phyloP scores from a whole-genome alignment of 2,329 filamentous ascomycete species.

The Metarhizium rileyi region DNA sequence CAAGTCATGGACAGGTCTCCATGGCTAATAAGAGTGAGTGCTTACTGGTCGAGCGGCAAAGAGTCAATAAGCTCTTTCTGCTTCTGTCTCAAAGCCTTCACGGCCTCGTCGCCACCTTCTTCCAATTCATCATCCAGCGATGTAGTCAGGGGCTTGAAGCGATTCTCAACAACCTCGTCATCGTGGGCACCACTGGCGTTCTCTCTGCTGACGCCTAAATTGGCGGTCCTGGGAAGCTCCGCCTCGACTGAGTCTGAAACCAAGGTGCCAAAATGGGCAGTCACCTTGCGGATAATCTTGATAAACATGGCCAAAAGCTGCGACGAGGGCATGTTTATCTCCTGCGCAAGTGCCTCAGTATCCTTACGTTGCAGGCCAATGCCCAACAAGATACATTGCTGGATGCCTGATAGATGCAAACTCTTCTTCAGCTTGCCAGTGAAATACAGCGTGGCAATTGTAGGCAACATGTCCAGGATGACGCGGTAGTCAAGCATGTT shows the following conservation, averaged over 20 bases:
- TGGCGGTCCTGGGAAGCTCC: constrained; percentile 49
- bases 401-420: constrained; percentile 69
- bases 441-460: constrained; percentile 77
- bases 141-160: constrained; percentile 61
- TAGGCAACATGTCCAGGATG: constrained; percentile 84
- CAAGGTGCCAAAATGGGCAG: constrained; percentile 64
- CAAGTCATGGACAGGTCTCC: background rate
- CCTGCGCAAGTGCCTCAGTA: constrained; percentile 68
- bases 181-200: constrained; percentile 57
- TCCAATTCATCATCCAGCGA: constrained; percentile 73
- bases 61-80: constrained; percentile 85
- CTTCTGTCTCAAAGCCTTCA: constrained; percentile 63
- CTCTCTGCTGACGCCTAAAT: constrained; percentile 47
- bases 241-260: constrained; percentile 65
- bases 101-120: constrained; percentile 69
- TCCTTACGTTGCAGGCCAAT: constrained; percentile 87
- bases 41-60: constrained; percentile 66
- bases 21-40: no score
- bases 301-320: constrained; percentile 96
- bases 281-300: constrained; percentile 86
- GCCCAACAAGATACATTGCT: constrained; percentile 79
- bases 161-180: constrained; percentile 54
- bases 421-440: constrained; percentile 58
- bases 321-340: constrained; percentile 61
- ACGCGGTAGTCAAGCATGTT: constrained; percentile 98